Evolutionary conservation across 306 rosid species (phyloP).

Genomic region (Rosa rugosa): DNA sequence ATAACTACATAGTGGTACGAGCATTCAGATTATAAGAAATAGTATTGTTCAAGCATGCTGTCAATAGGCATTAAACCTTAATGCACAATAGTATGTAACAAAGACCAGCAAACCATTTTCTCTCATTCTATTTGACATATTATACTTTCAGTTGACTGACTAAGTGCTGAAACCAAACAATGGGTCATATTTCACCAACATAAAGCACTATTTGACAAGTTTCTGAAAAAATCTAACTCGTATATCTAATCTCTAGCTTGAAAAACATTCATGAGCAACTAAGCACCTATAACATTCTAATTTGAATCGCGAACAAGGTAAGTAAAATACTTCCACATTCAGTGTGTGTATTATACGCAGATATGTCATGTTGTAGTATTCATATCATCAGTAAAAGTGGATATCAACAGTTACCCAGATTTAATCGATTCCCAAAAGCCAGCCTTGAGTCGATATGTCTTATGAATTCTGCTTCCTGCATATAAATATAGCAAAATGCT

Average conservation of each 20-base stretch:
- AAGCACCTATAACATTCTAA: background rate
- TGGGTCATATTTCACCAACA: background rate
- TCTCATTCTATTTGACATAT: background rate
- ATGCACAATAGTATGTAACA: background rate
- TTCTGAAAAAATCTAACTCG: background rate
- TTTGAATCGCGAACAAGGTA: background rate
- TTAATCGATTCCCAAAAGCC: conserved; percentile 92
- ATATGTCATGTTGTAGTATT: background rate
- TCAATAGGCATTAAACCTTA: background rate
- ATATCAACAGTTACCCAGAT: conserved; percentile 66
- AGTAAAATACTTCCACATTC: background rate
- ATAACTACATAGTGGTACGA: background rate
- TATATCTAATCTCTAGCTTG: background rate
- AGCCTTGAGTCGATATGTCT: conserved; percentile 58
- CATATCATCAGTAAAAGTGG: conserved; percentile 1
- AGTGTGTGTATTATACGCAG: background rate
- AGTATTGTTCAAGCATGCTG: background rate
- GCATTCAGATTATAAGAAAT: background rate
- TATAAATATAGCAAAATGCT: background rate
- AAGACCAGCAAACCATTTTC: background rate
- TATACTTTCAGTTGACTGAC: background rate
- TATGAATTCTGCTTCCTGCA: conserved; percentile 58
- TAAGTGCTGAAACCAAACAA: background rate
- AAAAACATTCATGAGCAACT: background rate
- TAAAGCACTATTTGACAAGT: background rate